Percentiles rank a stretch among this genome's conserved stretches.
phyloP scores from a whole-genome alignment of 73 alveolate species.

The Tetrahymena thermophila region DNA sequence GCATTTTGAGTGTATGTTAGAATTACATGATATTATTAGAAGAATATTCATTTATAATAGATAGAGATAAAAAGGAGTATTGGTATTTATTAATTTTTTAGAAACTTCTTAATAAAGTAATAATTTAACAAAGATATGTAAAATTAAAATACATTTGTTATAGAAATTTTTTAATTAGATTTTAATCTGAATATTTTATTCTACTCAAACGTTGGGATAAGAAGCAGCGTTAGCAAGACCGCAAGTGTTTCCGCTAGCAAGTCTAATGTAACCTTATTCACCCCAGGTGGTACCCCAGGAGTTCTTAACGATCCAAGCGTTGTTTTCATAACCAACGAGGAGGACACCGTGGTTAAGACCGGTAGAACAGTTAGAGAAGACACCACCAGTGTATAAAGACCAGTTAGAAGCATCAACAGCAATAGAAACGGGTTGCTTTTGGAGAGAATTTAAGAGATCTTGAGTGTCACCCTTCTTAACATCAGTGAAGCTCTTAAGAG shows the following conservation, averaged over 20 bases:
- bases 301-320: conserved; percentile 36
- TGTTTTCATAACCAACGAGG: conserved; percentile 42
- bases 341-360: conserved; percentile 53
- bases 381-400: conserved; percentile 59
- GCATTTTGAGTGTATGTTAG: no score
- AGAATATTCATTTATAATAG: no score
- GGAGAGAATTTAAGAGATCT: background rate
- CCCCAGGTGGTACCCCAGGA: conserved; percentile 67
- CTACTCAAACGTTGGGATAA: conserved; percentile 3
- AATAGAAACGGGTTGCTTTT: conserved; percentile 39
- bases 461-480: background rate
- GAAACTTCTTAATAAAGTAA: no score
- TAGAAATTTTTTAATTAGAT: no score
- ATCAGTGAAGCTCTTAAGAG: background rate
- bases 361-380: conserved; percentile 17
- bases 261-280: conserved; percentile 44
- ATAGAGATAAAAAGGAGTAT: no score
- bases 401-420: conserved; percentile 48
- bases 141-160: background rate
- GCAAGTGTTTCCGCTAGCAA: conserved; percentile 51
- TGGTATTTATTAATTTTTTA: no score
- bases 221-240: conserved; percentile 25
- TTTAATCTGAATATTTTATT: background rate
- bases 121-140: background rate
- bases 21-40: background rate